Conservation (phyloP, 495 filamentous ascomycete genomes). For the Podospora pseudopauciseta region DNA sequence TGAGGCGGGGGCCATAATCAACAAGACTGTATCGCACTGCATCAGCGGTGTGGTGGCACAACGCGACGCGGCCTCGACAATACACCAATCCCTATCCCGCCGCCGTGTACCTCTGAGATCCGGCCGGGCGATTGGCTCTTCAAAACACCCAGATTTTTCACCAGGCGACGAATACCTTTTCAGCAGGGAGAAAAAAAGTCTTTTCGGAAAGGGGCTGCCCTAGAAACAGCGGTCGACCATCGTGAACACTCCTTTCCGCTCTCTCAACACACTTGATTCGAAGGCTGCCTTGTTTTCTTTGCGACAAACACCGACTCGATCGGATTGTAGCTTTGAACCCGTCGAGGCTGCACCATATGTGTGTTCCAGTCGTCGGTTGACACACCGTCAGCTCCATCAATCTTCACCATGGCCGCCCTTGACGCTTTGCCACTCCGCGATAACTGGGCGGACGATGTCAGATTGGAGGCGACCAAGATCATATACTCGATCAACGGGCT, state of each 20-base stretch:
- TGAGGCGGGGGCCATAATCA: background rate
- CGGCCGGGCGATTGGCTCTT: slow-evolving; percentile 31
- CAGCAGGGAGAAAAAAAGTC: slow-evolving; percentile 14
- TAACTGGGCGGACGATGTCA: slow-evolving; percentile 25
- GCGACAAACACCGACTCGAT: slow-evolving; percentile 6
- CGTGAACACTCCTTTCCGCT: background rate
- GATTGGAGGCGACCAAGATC: background rate
- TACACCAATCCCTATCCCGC: slow-evolving; percentile 29
- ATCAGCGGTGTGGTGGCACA: slow-evolving; percentile 32
- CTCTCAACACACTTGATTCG: background rate
- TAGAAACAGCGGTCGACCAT: slow-evolving; percentile 19
- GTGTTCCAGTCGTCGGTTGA: slow-evolving; percentile 29
- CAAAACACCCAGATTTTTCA: slow-evolving; percentile 19
- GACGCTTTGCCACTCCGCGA: slow-evolving; percentile 34
- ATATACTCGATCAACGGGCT: slow-evolving; percentile 20
- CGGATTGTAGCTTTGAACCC: background rate
- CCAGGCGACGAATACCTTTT: slow-evolving; percentile 28
- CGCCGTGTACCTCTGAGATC: slow-evolving; percentile 26
- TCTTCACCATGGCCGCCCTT: slow-evolving; percentile 45
- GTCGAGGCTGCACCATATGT: slow-evolving; percentile 41
- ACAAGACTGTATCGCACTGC: slow-evolving; percentile 4
- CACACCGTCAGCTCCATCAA: slow-evolving; percentile 37
- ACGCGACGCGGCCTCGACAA: slow-evolving; percentile 24
- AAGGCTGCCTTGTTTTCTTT: background rate
- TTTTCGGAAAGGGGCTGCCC: slow-evolving; percentile 19